Conservation (phyloP, 2,329 filamentous ascomycete genomes). For the Thermoascus crustaceus region DNA sequence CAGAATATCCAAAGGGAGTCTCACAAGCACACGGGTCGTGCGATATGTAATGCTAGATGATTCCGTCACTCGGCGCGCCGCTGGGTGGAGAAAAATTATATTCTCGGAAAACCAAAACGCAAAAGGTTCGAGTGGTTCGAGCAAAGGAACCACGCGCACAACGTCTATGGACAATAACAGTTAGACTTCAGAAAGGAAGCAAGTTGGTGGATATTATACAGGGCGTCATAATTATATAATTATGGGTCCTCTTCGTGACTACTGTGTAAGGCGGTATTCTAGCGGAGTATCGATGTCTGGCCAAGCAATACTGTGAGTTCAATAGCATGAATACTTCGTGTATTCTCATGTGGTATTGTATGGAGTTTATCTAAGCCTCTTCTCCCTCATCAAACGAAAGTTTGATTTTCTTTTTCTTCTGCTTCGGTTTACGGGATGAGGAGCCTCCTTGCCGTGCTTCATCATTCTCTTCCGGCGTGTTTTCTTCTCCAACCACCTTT, state of each 20-base stretch:
- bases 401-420: conserved; percentile 39
- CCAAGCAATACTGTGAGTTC: too few relatives aligned
- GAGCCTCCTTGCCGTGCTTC: conserved; percentile 15
- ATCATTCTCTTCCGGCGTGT: conserved; percentile 13
- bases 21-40: not conserved
- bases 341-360: too few relatives aligned
- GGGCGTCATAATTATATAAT: too few relatives aligned
- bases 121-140: too few relatives aligned
- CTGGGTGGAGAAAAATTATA: conserved; percentile 3
- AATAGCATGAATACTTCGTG: too few relatives aligned
- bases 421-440: conserved; percentile 26
- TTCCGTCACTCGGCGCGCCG: conserved; percentile 1
- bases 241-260: too few relatives aligned
- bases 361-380: conserved; percentile 2
- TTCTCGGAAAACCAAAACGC: conserved; percentile 3
- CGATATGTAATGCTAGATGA: not conserved
- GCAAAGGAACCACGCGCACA: too few relatives aligned
- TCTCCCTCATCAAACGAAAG: conserved; percentile 37
- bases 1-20: conserved; percentile 2
- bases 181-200: too few relatives aligned
- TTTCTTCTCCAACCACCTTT: conserved; percentile 33
- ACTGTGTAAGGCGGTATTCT: too few relatives aligned
- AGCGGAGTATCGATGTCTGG: too few relatives aligned
- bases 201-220: too few relatives aligned
- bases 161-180: too few relatives aligned